Evolutionary conservation across 2,329 filamentous ascomycete genomes (phyloP), one percentile per base, ranked within the genome.

Genomic region (Botrytis tulipae): DNA sequence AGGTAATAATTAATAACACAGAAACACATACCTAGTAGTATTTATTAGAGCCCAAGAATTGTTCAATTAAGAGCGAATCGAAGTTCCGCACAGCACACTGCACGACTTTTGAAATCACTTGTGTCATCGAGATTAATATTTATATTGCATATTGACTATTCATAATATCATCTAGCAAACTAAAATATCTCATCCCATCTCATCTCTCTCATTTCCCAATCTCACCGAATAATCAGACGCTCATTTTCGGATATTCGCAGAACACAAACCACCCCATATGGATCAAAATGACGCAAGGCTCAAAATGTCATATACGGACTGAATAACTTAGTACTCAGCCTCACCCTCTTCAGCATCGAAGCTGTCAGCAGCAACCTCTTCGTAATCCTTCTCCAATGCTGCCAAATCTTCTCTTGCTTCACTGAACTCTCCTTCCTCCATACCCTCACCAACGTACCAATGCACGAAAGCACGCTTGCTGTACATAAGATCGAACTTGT

Each of bases 401-500:
- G 89, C 89, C 75, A 91, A 82, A 81, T 91, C 89, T 82, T 91
- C 89, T 78, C 89, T 85, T 57, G 89, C 89, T 80, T 91, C 89
- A 44, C 85, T 87, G 83, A 91, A 91, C 80, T 91, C 89, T 76
- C 89, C 89, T 81, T 91, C 89, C 82, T 91, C 89, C 89, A 91
- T 91, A 82, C 89, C 89, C 82, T 91, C 89, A 76, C 89, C 89
- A 73, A 91, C 89, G 78, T 91, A 91, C 89, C 89, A 91, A 81
- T 91, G 89, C n/a, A 91, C 89, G 79, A 91, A 91, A 22, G 89
- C 89, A 76, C 89, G 87, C 84, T 91, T 91, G 75, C 86, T 87
- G 83, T 91, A 91, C 89, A 91, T 91, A 76, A 91, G 86, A 79
- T 91, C 89, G 81, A 91, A 91, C 80, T 91, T 91, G 83, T 89